Conservation (phyloP, 768 basidiomycete genomes). For the Mycena metata region DNA sequence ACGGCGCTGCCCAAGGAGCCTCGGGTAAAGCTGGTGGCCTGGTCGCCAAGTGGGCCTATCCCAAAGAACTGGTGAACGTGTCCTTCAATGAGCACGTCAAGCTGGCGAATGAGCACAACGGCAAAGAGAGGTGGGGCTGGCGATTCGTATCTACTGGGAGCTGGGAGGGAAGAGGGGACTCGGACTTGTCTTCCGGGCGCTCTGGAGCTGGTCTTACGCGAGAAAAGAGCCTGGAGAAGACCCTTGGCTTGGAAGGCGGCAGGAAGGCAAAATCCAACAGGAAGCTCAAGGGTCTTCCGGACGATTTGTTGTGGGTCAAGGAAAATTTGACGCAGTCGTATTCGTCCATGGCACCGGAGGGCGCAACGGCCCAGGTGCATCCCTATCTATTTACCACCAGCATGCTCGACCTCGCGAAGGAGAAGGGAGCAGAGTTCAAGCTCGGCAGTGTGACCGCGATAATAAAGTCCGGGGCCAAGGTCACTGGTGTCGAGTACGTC, state of each 20-base stretch:
- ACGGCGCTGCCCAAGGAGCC: slow-evolving; percentile 81
- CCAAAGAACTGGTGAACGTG: slow-evolving; percentile 74
- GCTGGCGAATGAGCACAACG: slow-evolving; percentile 78
- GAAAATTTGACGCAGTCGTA: slow-evolving; percentile 73
- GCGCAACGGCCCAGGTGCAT: slow-evolving; percentile 83
- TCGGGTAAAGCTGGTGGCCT: slow-evolving; percentile 90
- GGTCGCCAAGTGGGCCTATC: slow-evolving; percentile 89
- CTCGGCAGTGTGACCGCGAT: slow-evolving; percentile 62
- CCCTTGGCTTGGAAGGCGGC: slow-evolving; percentile 58
- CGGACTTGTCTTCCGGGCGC: slow-evolving; percentile 33
- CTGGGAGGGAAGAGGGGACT: slow-evolving; percentile 75
- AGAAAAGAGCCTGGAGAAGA: slow-evolving; percentile 69
- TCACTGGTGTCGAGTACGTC: slow-evolving; percentile 65
- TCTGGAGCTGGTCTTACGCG: slow-evolving; percentile 45
- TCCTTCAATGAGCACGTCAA: slow-evolving; percentile 83
- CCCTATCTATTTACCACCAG: slow-evolving; percentile 80
- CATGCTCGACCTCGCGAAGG: slow-evolving; percentile 75
- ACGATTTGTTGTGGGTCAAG: slow-evolving; percentile 67
- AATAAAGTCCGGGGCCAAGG: slow-evolving; percentile 53
- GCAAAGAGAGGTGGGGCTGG: slow-evolving; percentile 86
- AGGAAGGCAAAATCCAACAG: slow-evolving; percentile 32
- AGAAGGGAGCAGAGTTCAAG: slow-evolving; percentile 64
- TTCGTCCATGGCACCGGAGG: slow-evolving; percentile 65
- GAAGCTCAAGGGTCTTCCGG: slow-evolving; percentile 58
- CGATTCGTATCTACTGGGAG: slow-evolving; percentile 78